A percentile compares a stretch with the other conserved stretches of the same genome.
These are phyloP conservation scores for Exophiala dermatitidis DNA, from an alignment of 2,329 filamentous ascomycete species.

Conservation along the genomic window DNA sequence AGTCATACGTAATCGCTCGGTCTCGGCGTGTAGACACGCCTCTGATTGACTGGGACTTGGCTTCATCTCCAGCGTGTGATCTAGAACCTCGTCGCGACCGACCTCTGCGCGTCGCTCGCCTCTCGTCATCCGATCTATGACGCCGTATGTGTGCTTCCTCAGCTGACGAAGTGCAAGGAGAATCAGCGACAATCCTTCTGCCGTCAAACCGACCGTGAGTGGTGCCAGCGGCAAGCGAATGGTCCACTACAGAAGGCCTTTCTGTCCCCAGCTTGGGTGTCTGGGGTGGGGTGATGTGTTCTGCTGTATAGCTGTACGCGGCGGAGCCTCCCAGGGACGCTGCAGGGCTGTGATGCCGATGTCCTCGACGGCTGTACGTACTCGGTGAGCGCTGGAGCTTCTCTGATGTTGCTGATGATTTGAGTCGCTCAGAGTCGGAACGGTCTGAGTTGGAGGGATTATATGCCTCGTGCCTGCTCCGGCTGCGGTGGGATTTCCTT, in stretches of 20 bases:
- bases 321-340: slow-evolving; percentile 7
- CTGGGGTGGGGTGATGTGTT: slow-evolving; percentile 23
- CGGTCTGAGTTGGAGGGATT: slow-evolving; percentile 18
- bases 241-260: slow-evolving; percentile 11
- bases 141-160: slow-evolving; percentile 18
- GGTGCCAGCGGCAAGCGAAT: not conserved
- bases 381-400: slow-evolving; percentile 3
- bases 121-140: slow-evolving; percentile 9
- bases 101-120: slow-evolving; percentile 1
- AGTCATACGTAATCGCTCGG: slow-evolving; percentile 5
- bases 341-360: slow-evolving; percentile 19
- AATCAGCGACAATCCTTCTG: slow-evolving; percentile 15
- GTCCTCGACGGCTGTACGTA: slow-evolving; percentile 4
- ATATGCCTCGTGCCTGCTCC: slow-evolving; percentile 11
- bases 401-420: slow-evolving; percentile 1
- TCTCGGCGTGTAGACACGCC: slow-evolving; percentile 8
- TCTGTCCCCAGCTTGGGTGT: slow-evolving; percentile 16
- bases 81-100: slow-evolving; percentile 14
- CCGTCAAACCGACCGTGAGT: slow-evolving; percentile 1
- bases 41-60: slow-evolving; percentile 1
- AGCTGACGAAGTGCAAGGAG: slow-evolving; percentile 24
- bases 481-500: slow-evolving; percentile 13
- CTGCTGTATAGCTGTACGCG: slow-evolving; percentile 17
- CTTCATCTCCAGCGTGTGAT: slow-evolving; percentile 3
- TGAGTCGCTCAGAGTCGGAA: slow-evolving; percentile 14